A percentile compares a stretch with the other conserved stretches of the same genome.
Conservation (phyloP, 257 asterid species). For the Verbena officinalis region DNA sequence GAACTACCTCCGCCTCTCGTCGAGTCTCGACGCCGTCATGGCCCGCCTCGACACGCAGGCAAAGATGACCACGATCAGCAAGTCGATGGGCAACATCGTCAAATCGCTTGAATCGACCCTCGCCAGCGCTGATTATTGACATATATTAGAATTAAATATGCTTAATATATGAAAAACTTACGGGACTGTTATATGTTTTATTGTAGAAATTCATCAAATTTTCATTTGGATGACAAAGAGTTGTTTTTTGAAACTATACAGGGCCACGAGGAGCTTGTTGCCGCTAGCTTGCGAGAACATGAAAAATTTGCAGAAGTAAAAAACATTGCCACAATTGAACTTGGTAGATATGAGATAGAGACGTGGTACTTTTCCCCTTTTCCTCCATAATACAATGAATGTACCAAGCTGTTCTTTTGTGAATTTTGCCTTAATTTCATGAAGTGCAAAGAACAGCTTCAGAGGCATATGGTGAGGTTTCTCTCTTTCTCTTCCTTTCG, state of each 20-base stretch:
- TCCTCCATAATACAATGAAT: slow-evolving; percentile 95
- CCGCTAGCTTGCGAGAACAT: slow-evolving; percentile 97
- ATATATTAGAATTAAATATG: too few relatives aligned
- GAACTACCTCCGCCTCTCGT: slow-evolving; percentile 90
- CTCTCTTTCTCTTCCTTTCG: slow-evolving; percentile 13
- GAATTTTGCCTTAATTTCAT: slow-evolving; percentile 96
- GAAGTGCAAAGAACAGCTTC: slow-evolving; percentile 98
- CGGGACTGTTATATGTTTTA: neutral
- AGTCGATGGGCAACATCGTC: slow-evolving; percentile 87
- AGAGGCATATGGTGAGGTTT: slow-evolving; percentile 89
- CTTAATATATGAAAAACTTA: too few relatives aligned
- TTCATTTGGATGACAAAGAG: slow-evolving; percentile 19
- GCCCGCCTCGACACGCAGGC: slow-evolving; percentile 98
- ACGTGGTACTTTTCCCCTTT: slow-evolving; percentile 99
- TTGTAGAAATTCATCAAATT: slow-evolving; percentile 3
- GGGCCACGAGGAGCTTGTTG: slow-evolving; percentile 99
- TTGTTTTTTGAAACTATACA: slow-evolving; percentile 35
- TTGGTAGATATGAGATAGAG: slow-evolving; percentile 96
- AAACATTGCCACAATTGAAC: slow-evolving; percentile 93
- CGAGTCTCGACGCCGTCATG: slow-evolving; percentile 96
- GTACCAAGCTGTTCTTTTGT: slow-evolving; percentile 90
- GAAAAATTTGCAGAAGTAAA: slow-evolving; percentile 94
- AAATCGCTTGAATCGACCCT: slow-evolving; percentile 84
- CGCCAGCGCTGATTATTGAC: too few relatives aligned
- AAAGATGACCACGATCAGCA: slow-evolving; percentile 79